Percentiles rank a stretch among this genome's conserved stretches.
These are phyloP conservation scores for Penicillium sp. DNA, from an alignment of 2,329 filamentous ascomycete genomes.

Conservation along the genomic window DNA sequence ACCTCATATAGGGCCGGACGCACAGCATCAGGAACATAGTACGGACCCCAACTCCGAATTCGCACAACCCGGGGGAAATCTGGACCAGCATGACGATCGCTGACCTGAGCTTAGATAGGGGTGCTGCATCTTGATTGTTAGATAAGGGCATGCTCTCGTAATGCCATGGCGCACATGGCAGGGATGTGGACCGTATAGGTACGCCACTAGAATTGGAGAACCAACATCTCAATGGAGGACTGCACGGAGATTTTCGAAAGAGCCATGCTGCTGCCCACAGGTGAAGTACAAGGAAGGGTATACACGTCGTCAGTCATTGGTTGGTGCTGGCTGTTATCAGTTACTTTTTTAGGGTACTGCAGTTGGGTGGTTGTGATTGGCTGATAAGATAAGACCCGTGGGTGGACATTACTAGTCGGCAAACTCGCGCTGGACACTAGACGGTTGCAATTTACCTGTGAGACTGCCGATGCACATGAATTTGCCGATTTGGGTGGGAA, in stretches of 20 bases:
- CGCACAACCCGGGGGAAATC: slow-evolving; percentile 9
- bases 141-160: slow-evolving; percentile 25
- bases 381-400: slow-evolving; percentile 2
- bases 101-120: slow-evolving; percentile 25
- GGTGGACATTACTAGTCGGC: background rate
- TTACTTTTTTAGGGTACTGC: background rate
- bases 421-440: background rate
- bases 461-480: background rate
- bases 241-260: background rate
- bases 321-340: slow-evolving; percentile 7
- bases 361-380: slow-evolving; percentile 9
- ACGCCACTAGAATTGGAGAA: background rate
- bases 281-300: background rate
- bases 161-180: slow-evolving; percentile 6
- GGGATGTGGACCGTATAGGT: background rate
- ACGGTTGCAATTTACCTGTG: background rate
- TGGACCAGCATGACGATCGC: background rate
- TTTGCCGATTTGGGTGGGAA: background rate
- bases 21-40: background rate
- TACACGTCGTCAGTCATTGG: background rate
- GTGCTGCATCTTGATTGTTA: slow-evolving; percentile 4
- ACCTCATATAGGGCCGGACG: slow-evolving; percentile 1
- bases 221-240: background rate
- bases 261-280: slow-evolving; percentile 1
- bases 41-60: slow-evolving; percentile 22